phyloP scores from a whole-genome alignment of 768 basidiomycete genomes.

The Tephrocybe rancida region DNA sequence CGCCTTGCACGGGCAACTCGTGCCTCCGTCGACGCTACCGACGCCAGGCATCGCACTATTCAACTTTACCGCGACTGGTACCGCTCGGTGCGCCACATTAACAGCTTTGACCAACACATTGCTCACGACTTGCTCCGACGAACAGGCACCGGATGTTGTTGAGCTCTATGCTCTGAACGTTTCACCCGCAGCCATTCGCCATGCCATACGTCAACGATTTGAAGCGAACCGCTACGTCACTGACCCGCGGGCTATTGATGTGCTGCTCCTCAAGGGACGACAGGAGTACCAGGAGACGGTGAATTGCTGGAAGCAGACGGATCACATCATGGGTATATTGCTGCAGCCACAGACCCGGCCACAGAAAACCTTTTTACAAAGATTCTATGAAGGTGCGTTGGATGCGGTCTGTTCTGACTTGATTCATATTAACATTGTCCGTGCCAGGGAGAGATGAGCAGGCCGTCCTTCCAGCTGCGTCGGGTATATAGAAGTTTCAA shows the following conservation, averaged over 20 bases:
- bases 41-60: constrained; percentile 69
- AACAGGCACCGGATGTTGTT: constrained; percentile 90
- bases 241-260: constrained; percentile 81
- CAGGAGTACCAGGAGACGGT: constrained; percentile 94
- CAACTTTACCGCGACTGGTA: constrained; percentile 94
- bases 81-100: constrained; percentile 66
- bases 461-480: constrained; percentile 68
- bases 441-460: constrained; percentile 74
- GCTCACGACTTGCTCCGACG: constrained; percentile 10
- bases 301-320: constrained; percentile 91
- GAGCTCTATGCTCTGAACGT: constrained; percentile 80
- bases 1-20: constrained; percentile 77
- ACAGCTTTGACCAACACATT: constrained; percentile 4
- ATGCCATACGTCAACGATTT: constrained; percentile 83
- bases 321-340: constrained; percentile 76
- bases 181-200: constrained; percentile 76
- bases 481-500: constrained; percentile 38
- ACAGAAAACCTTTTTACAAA: constrained; percentile 73
- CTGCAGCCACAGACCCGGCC: constrained; percentile 47
- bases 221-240: constrained; percentile 84
- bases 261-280: constrained; percentile 80
- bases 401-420: not conserved
- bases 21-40: constrained; percentile 54
- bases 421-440: constrained; percentile 5
- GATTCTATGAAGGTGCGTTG: constrained; percentile 78